Conservation (phyloP, 2,329 filamentous ascomycete species). For the Septoria linicola region DNA sequence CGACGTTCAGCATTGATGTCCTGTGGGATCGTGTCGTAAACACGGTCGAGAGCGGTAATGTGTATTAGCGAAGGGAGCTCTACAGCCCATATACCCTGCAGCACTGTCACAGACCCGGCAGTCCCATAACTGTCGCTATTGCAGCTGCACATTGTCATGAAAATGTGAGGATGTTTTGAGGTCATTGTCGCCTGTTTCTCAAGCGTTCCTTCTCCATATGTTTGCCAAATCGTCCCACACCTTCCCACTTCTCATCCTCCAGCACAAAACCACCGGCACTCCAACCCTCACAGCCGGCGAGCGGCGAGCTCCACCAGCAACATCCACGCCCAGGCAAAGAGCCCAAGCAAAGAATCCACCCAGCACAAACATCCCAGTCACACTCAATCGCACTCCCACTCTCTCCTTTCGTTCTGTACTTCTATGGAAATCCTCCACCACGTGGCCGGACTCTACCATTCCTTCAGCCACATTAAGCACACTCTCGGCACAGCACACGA, state of each 20-base stretch:
- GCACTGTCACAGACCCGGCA: too few relatives aligned
- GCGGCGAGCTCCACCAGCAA: slow-evolving; percentile 14
- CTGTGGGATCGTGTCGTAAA: too few relatives aligned
- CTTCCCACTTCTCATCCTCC: background rate
- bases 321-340: background rate
- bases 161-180: too few relatives aligned
- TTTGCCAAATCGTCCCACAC: background rate
- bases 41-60: too few relatives aligned
- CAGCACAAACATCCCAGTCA: background rate
- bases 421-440: slow-evolving; percentile 34
- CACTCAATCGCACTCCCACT: background rate
- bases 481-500: slow-evolving; percentile 35
- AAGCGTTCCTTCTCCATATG: background rate
- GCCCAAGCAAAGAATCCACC: background rate
- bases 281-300: background rate
- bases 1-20: too few relatives aligned
- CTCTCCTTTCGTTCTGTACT: background rate
- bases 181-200: background rate
- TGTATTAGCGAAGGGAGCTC: too few relatives aligned
- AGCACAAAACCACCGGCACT: background rate
- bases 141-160: too few relatives aligned
- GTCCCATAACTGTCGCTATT: too few relatives aligned
- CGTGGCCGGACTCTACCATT: slow-evolving; percentile 36
- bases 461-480: slow-evolving; percentile 34
- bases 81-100: too few relatives aligned